Evolutionary conservation across 2,329 filamentous ascomycete genomes (phyloP).

Genomic region (Chrysosporium keratinophilum): DNA sequence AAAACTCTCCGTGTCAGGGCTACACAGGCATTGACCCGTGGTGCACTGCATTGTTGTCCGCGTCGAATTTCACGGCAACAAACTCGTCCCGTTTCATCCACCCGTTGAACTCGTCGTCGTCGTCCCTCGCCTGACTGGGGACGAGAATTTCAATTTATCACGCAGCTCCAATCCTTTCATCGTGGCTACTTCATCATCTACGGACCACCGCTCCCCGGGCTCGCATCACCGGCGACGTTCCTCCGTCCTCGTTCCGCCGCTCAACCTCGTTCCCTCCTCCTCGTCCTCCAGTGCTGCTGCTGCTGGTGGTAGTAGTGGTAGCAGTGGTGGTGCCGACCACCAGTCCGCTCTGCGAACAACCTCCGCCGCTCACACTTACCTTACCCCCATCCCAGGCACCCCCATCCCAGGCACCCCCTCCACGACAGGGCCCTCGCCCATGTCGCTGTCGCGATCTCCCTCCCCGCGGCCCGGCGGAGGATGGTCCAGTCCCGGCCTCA

Average conservation of each 20-base stretch:
- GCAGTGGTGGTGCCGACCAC: slow-evolving; percentile 1
- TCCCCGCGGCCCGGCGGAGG: slow-evolving; percentile 75
- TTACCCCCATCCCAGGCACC: slow-evolving; percentile 50
- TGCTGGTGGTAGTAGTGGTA: no score
- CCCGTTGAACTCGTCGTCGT: background rate
- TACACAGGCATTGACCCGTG: no score
- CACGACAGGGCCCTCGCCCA: slow-evolving; percentile 47
- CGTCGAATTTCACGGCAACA: no score
- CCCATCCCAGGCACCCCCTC: slow-evolving; percentile 48
- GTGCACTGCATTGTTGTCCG: no score
- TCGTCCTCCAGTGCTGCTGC: no score
- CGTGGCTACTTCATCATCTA: slow-evolving; percentile 12
- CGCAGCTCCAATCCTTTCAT: slow-evolving; percentile 1
- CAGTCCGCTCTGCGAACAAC: slow-evolving; percentile 2
- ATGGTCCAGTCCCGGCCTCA: slow-evolving; percentile 76
- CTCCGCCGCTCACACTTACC: slow-evolving; percentile 26
- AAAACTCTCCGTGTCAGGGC: no score
- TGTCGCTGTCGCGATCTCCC: slow-evolving; percentile 80
- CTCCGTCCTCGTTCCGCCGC: slow-evolving; percentile 7
- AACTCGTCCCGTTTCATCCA: background rate
- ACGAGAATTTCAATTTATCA: background rate
- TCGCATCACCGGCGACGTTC: slow-evolving; percentile 16
- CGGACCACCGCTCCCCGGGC: slow-evolving; percentile 6
- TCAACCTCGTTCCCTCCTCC: slow-evolving; percentile 7
- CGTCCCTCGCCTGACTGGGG: background rate